phyloP scores from a whole-genome alignment of 2,329 filamentous ascomycete species.

The Colletotrichum agaves region DNA sequence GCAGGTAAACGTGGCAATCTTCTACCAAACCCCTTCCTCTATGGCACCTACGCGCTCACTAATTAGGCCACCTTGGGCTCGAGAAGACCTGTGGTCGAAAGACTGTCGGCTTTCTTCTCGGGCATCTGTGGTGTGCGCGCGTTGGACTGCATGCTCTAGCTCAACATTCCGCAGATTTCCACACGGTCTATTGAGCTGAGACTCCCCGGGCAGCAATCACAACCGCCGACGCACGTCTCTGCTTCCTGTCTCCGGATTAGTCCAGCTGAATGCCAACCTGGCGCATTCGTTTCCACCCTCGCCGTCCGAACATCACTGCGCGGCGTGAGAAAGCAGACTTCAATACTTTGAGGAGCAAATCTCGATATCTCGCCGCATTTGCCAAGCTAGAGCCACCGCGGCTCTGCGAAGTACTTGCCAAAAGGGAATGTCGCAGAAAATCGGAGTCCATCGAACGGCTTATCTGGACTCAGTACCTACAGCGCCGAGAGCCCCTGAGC shows the following conservation, averaged over 20 bases:
- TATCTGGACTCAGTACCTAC: not conserved
- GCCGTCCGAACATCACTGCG: not conserved
- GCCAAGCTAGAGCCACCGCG: not conserved
- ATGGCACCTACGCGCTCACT: not conserved
- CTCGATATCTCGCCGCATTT: constrained; percentile 1
- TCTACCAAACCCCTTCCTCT: not conserved
- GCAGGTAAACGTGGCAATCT: not conserved
- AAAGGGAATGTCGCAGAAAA: constrained; percentile 3
- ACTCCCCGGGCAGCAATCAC: not conserved
- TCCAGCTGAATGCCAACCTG: not conserved
- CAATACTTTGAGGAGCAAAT: not conserved
- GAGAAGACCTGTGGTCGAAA: not conserved
- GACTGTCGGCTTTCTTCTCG: not conserved
- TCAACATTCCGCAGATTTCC: constrained; percentile 3
- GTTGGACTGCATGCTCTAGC: constrained; percentile 13
- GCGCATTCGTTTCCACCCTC: not conserved
- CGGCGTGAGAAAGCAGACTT: not conserved
- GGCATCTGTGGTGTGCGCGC: not conserved
- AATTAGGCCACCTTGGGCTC: not conserved
- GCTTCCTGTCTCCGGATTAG: not conserved
- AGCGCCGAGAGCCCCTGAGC: not conserved
- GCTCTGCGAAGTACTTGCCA: constrained; percentile 6
- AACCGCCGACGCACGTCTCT: not conserved
- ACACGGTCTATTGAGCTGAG: not conserved
- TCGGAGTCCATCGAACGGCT: not conserved